Conservation (phyloP, 305 asterid genomes). For the Ajuga reptans region DNA sequence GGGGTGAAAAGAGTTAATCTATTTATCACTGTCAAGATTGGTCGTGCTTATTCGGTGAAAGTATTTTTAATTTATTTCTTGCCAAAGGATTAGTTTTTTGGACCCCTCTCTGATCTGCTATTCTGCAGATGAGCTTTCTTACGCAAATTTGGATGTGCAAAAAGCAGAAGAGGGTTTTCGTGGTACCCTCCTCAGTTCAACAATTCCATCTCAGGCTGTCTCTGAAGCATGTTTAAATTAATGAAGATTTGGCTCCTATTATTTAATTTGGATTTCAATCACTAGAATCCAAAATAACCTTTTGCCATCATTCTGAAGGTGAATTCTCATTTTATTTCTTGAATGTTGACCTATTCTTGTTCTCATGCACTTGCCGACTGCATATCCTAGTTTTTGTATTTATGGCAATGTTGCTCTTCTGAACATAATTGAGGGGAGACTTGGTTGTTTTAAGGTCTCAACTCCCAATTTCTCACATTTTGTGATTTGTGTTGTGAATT, state of each 20-base stretch:
- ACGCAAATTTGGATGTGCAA: conserved; percentile 45
- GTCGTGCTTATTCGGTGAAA: not conserved
- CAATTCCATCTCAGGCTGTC: conserved; percentile 48
- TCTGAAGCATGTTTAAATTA: conserved; percentile 60
- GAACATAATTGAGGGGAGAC: not conserved
- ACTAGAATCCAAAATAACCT: conserved; percentile 18
- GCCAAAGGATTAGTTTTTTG: conserved; percentile 1
- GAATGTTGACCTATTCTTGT: not conserved
- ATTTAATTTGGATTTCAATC: conserved; percentile 25
- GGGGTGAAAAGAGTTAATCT: too few relatives aligned
- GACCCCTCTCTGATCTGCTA: conserved; percentile 18
- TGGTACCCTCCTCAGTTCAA: conserved; percentile 86
- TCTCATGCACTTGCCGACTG: not conserved
- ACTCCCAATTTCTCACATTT: too few relatives aligned
- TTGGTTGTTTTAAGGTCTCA: too few relatives aligned
- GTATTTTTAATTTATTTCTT: not conserved
- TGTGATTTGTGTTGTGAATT: too few relatives aligned
- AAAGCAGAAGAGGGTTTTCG: conserved; percentile 82
- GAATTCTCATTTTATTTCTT: conserved; percentile 7
- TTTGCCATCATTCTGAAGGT: conserved; percentile 30
- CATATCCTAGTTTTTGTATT: conserved; percentile 6
- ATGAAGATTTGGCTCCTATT: conserved; percentile 20
- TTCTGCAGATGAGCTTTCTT: conserved; percentile 75
- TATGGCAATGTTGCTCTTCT: not conserved
- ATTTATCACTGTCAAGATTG: not conserved